A percentile compares a stretch with the other conserved stretches of the same genome.
Conservation (phyloP, 805 yeast species). For the Ogataea henricii region DNA sequence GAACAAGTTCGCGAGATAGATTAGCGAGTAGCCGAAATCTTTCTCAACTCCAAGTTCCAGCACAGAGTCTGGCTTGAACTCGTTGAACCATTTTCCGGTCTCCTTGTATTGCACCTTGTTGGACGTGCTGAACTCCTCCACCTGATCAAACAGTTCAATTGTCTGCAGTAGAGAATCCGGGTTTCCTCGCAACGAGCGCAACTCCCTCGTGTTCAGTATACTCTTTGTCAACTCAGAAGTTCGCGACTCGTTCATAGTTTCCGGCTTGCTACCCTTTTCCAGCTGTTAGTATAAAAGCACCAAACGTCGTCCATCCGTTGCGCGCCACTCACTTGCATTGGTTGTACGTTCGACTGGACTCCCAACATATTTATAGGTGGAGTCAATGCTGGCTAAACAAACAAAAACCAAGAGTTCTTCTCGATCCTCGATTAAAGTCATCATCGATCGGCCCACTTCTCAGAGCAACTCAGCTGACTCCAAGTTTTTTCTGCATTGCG, state of each 20-base stretch:
- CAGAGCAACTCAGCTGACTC: too few relatives aligned
- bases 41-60: slow-evolving; percentile 20
- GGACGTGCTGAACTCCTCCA: slow-evolving; percentile 1
- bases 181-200: slow-evolving; percentile 17
- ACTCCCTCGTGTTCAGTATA: slow-evolving; percentile 8
- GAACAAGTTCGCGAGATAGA: slow-evolving; percentile 22
- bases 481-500: too few relatives aligned
- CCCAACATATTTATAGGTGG: neutral
- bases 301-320: neutral
- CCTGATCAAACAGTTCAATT: slow-evolving; percentile 20
- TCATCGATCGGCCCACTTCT: neutral
- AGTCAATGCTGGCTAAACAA: too few relatives aligned
- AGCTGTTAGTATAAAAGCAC: neutral
- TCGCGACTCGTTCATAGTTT: neutral
- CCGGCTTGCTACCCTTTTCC: neutral
- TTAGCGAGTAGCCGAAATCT: slow-evolving; percentile 27
- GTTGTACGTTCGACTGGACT: neutral
- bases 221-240: neutral
- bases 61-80: slow-evolving; percentile 17
- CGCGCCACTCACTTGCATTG: neutral
- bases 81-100: slow-evolving; percentile 4
- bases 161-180: slow-evolving; percentile 25
- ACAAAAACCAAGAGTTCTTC: too few relatives aligned
- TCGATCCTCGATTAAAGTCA: too few relatives aligned
- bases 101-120: slow-evolving; percentile 6